A percentile compares a stretch with the other conserved stretches of the same genome.
Evolutionary conservation across 2,329 filamentous ascomycete genomes (phyloP).

Genomic region (Lizonia empirigonia): DNA sequence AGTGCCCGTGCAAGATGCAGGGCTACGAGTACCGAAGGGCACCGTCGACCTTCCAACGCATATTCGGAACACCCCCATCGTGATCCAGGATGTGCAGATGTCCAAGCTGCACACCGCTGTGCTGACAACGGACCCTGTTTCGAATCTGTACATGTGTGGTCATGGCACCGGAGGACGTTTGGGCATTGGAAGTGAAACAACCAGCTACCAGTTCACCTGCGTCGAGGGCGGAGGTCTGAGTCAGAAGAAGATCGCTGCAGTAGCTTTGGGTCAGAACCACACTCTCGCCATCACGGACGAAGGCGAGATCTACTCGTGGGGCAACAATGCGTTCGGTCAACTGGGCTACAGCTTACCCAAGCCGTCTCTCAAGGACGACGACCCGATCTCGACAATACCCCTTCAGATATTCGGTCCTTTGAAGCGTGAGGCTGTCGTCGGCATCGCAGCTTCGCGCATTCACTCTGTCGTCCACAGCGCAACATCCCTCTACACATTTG

Average conservation of each 20-base stretch:
- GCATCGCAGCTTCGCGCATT: conserved; percentile 84
- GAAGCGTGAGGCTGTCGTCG: conserved; percentile 81
- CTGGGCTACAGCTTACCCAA: conserved; percentile 81
- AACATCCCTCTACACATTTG: conserved; percentile 86
- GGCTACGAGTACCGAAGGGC: conserved; percentile 39
- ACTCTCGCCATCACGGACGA: conserved; percentile 81
- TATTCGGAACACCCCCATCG: conserved; percentile 72
- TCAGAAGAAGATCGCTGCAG: conserved; percentile 74
- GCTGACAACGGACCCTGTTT: conserved; percentile 82
- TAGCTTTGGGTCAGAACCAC: conserved; percentile 91
- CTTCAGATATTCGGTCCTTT: conserved; percentile 90
- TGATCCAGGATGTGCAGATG: conserved; percentile 81
- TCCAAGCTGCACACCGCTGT: conserved; percentile 92
- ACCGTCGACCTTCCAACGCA: conserved; percentile 70
- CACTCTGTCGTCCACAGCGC: conserved; percentile 90
- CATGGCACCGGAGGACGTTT: conserved; percentile 89
- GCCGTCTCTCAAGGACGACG: conserved; percentile 73
- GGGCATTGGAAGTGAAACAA: conserved; percentile 87
- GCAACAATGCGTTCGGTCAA: conserved; percentile 82
- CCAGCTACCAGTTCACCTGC: conserved; percentile 82
- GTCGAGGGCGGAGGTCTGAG: conserved; percentile 75
- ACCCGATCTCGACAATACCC: conserved; percentile 79
- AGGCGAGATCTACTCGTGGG: conserved; percentile 95
- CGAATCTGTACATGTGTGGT: conserved; percentile 91
- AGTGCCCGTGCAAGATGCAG: conserved; percentile 27